phyloP scores from a whole-genome alignment of 345 rosid species.

The Brassica rapa region DNA sequence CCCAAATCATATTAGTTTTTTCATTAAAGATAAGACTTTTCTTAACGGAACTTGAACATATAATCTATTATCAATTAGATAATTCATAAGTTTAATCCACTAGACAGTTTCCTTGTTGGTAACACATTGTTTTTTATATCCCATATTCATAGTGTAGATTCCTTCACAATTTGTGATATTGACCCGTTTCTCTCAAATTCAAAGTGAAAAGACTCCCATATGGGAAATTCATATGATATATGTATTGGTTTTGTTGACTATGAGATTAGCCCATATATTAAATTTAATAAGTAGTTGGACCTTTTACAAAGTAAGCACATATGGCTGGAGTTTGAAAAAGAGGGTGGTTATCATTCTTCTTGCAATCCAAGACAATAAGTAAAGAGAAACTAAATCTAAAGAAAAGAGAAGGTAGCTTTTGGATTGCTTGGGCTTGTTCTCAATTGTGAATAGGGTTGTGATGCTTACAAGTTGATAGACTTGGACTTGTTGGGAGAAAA shows the following conservation, averaged over 20 bases:
- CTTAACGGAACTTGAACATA: too few species aligned
- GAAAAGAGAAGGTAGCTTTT: not conserved
- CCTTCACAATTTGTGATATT: constrained; percentile 3
- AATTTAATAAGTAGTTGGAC: not conserved
- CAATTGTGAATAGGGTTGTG: not conserved
- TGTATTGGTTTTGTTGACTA: not conserved
- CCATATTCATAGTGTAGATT: not conserved
- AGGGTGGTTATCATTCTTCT: too few species aligned
- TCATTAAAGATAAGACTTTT: too few species aligned
- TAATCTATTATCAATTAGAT: too few species aligned
- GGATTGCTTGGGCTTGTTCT: not conserved
- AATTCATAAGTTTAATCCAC: too few species aligned
- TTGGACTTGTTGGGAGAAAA: not conserved
- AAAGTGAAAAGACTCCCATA: not conserved
- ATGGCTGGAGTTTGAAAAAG: too few species aligned
- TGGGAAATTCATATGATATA: not conserved
- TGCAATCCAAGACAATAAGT: too few species aligned
- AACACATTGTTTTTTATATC: not conserved
- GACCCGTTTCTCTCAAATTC: not conserved
- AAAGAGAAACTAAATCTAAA: too few species aligned
- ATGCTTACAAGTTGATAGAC: not conserved
- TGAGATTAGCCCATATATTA: not conserved
- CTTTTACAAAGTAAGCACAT: not conserved
- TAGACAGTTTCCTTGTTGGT: too few species aligned
- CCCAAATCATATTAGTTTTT: too few species aligned